phyloP scores from a whole-genome alignment of 306 rosid genomes.

The Biancaea sappan region DNA sequence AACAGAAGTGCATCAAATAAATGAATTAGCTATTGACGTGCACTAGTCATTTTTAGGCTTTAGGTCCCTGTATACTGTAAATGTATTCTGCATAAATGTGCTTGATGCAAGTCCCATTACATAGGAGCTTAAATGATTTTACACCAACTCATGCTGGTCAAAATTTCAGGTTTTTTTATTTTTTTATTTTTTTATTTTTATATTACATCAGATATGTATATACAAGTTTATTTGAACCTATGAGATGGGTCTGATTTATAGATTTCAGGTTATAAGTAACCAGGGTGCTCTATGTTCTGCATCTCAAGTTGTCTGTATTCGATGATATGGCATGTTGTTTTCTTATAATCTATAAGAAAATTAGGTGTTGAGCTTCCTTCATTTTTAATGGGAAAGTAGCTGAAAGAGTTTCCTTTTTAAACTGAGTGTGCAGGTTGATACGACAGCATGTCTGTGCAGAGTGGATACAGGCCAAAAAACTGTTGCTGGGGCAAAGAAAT shows the following conservation, averaged over 20 bases:
- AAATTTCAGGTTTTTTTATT: neutral
- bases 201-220: neutral
- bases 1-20: neutral
- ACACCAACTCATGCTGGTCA: neutral
- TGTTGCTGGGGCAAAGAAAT: conserved; percentile 79
- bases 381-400: conserved; percentile 5
- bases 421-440: conserved; percentile 72
- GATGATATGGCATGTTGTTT: conserved; percentile 20
- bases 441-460: conserved; percentile 84
- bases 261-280: neutral
- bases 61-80: neutral
- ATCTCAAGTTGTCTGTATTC: neutral
- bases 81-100: neutral
- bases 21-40: neutral
- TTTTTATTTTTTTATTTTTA: neutral
- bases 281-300: conserved; percentile 22
- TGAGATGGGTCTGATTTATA: neutral
- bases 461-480: conserved; percentile 81
- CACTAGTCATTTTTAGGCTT: neutral
- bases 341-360: neutral
- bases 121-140: neutral
- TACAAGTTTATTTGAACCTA: neutral
- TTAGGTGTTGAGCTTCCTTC: neutral
- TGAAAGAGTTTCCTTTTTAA: conserved; percentile 15
- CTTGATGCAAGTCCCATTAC: neutral